phyloP scores from a whole-genome alignment of 495 filamentous ascomycete species.

The Rostrohypoxylon terebratum region DNA sequence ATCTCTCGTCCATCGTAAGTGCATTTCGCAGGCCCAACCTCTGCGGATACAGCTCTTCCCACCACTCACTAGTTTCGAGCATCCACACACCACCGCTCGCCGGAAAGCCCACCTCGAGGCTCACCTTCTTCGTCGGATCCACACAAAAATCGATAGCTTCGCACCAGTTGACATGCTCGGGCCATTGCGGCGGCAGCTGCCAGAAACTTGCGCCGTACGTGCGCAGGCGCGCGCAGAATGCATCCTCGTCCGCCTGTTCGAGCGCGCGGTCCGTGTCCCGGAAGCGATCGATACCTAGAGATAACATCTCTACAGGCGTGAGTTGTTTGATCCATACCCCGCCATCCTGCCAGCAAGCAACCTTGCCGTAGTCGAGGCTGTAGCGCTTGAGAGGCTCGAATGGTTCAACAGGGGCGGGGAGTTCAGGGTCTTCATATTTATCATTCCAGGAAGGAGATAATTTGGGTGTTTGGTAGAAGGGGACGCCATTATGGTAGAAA shows the following conservation, averaged over 20 bases:
- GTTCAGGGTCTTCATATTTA: constrained; percentile 7
- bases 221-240: constrained; percentile 13
- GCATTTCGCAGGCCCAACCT: constrained; percentile 12
- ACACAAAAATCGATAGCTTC: constrained; percentile 4
- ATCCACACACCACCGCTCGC: constrained; percentile 14
- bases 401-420: constrained; percentile 7
- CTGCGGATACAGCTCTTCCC: constrained; percentile 6
- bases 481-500: constrained; percentile 9
- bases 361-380: constrained; percentile 15
- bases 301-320: constrained; percentile 9
- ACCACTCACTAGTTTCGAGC: constrained; percentile 4
- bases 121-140: constrained; percentile 11
- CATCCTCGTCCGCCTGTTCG: constrained; percentile 13
- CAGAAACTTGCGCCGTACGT: constrained; percentile 10
- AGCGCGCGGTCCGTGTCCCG: constrained; percentile 8
- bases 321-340: constrained; percentile 9
- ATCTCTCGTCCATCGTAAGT: constrained; percentile 9
- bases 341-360: constrained; percentile 10
- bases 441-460: constrained; percentile 12
- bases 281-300: constrained; percentile 8
- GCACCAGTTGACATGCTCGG: constrained; percentile 12
- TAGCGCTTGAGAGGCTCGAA: constrained; percentile 14
- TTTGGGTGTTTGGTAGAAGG: constrained; percentile 9
- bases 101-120: constrained; percentile 5
- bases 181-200: constrained; percentile 12